Conservation (phyloP, 257 asterid genomes). For the Craterostigma plantagineum region DNA sequence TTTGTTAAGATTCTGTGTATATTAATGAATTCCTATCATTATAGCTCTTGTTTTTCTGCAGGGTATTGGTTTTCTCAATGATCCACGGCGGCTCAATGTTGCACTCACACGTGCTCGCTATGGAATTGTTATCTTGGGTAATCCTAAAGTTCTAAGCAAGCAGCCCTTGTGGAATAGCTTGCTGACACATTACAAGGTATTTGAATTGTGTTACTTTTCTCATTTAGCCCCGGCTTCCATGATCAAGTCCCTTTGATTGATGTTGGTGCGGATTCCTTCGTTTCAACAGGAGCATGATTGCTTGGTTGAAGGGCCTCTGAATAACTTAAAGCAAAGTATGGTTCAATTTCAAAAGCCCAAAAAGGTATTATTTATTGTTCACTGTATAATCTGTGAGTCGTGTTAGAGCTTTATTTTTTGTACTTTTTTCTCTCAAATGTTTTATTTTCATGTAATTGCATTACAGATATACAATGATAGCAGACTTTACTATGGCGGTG, state of each 20-base stretch:
- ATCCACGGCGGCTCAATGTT: slow-evolving; percentile 95
- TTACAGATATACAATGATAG: slow-evolving; percentile 77
- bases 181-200: slow-evolving; percentile 89
- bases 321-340: slow-evolving; percentile 97
- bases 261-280: slow-evolving; percentile 1
- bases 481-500: slow-evolving; percentile 81
- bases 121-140: slow-evolving; percentile 93
- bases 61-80: slow-evolving; percentile 99
- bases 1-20: too few relatives aligned
- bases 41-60: slow-evolving; percentile 10
- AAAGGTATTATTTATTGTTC: slow-evolving; percentile 33
- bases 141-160: slow-evolving; percentile 93
- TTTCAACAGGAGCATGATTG: slow-evolving; percentile 75
- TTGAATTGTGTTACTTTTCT: slow-evolving; percentile 7
- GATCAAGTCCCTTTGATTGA: not conserved
- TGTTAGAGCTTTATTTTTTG: not conserved
- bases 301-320: slow-evolving; percentile 97
- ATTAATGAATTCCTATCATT: not conserved
- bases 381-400: not conserved
- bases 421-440: not conserved
- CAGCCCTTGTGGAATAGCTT: slow-evolving; percentile 94
- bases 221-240: not conserved
- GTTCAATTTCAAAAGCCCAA: slow-evolving; percentile 98
- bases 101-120: slow-evolving; percentile 99
- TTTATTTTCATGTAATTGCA: not conserved